phyloP scores from a whole-genome alignment of 1,284 basidiomycete species.

The Boletellus dicymbophilus region DNA sequence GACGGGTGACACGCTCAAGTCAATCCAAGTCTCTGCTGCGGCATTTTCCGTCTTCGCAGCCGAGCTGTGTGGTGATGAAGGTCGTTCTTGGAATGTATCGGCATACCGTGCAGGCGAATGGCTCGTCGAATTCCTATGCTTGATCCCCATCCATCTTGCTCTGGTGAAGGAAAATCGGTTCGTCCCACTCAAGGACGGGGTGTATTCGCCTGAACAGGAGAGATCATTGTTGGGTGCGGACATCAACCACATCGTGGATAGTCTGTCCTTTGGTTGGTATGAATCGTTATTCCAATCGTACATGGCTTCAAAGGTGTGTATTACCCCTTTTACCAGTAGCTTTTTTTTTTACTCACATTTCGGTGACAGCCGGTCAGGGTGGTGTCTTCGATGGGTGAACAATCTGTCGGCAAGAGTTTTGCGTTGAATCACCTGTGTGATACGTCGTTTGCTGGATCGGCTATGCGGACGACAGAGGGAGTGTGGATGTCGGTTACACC shows the following conservation, averaged over 20 bases:
- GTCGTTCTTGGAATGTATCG: too few species aligned
- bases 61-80: conserved; percentile 9
- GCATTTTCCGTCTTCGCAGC: conserved; percentile 18
- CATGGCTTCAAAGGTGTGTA: conserved; percentile 51
- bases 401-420: conserved; percentile 64
- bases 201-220: conserved; percentile 50
- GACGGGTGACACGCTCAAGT: conserved; percentile 41
- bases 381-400: conserved; percentile 68
- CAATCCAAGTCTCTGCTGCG: conserved; percentile 33
- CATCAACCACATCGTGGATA: conserved; percentile 53
- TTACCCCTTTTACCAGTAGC: too few species aligned
- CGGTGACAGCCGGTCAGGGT: conserved; percentile 58
- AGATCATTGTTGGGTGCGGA: conserved; percentile 55
- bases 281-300: conserved; percentile 65
- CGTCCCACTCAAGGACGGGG: conserved; percentile 58
- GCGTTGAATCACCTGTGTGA: conserved; percentile 60
- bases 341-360: too few species aligned
- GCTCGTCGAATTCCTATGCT: conserved; percentile 59
- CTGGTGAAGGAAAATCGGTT: conserved; percentile 60
- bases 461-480: conserved; percentile 65
- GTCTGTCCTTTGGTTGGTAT: conserved; percentile 63
- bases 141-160: conserved; percentile 66
- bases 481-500: conserved; percentile 72
- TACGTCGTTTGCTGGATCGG: conserved; percentile 65
- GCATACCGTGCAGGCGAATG: too few species aligned